Percentiles rank a stretch among this genome's conserved stretches.
These are phyloP conservation scores for Saturnispora ahearnii DNA, from an alignment of 805 yeast genomes.

Conservation along the genomic window DNA sequence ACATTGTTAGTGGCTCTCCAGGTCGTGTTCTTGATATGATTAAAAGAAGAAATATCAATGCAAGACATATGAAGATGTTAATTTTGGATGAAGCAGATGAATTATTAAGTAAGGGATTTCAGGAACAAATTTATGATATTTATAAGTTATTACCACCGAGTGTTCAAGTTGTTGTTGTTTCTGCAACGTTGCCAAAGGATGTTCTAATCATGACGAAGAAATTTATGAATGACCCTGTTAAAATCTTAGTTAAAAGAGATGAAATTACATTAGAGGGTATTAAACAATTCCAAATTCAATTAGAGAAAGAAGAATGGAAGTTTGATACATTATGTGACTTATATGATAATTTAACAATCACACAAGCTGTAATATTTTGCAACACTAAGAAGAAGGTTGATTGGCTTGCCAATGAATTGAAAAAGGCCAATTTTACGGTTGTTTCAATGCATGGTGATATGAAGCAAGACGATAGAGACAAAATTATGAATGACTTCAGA, in stretches of 20 bases:
- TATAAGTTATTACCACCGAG: constrained; percentile 75
- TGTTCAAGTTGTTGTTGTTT: constrained; percentile 86
- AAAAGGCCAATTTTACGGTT: constrained; percentile 77
- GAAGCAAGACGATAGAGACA: constrained; percentile 91
- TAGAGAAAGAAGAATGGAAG: constrained; percentile 89
- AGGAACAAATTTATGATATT: constrained; percentile 89
- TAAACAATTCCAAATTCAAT: constrained; percentile 83
- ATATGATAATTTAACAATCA: constrained; percentile 89
- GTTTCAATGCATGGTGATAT: constrained; percentile 96
- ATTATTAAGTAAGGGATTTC: constrained; percentile 84
- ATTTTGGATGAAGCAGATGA: constrained; percentile 97
- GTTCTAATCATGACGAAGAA: constrained; percentile 87
- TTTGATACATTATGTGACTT: constrained; percentile 90
- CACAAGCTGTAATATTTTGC: constrained; percentile 97
- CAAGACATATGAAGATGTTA: constrained; percentile 76
- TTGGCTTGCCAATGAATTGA: constrained; percentile 75
- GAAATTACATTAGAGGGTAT: constrained; percentile 92
- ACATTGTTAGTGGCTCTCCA: constrained; percentile 94
- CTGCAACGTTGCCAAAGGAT: constrained; percentile 90
- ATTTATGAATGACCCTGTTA: constrained; percentile 89
- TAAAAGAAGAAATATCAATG: constrained; percentile 65
- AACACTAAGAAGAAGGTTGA: constrained; percentile 94
- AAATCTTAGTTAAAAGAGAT: constrained; percentile 89
- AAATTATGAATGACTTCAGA: constrained; percentile 93
- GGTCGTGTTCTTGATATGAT: constrained; percentile 92